Conservation (phyloP, 2,329 filamentous ascomycete genomes). For the Xylaria sp. region DNA sequence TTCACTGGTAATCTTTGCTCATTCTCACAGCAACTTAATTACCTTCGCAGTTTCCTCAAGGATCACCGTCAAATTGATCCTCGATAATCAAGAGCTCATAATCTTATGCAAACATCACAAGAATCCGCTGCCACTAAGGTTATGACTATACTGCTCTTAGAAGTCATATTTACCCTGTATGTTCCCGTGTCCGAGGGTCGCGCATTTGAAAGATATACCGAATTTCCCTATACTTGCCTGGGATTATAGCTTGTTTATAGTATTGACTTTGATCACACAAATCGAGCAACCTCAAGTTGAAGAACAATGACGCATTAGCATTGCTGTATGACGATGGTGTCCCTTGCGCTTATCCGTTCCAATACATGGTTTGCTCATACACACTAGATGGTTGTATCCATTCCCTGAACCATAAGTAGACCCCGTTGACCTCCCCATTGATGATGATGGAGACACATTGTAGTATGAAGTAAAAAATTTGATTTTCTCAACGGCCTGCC, state of each 20-base stretch:
- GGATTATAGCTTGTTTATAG: background rate
- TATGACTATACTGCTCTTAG: background rate
- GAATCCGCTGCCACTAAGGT: background rate
- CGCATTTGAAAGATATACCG: background rate
- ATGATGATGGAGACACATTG: constrained; percentile 18
- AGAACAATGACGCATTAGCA: constrained; percentile 27
- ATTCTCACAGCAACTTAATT: no score
- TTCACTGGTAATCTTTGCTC: no score
- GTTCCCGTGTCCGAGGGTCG: background rate
- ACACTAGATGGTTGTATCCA: constrained; percentile 31
- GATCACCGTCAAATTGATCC: background rate
- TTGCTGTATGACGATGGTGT: constrained; percentile 23
- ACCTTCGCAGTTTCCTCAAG: no score
- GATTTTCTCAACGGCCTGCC: constrained; percentile 34
- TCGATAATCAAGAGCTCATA: background rate
- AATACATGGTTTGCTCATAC: constrained; percentile 37
- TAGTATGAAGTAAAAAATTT: constrained; percentile 22
- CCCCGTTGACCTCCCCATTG: constrained; percentile 12
- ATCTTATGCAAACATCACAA: background rate
- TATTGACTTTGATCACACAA: background rate
- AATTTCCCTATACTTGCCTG: background rate
- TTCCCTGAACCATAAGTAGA: constrained; percentile 16
- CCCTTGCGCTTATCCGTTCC: constrained; percentile 24
- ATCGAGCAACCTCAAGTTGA: constrained; percentile 14
- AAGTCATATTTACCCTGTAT: background rate